phyloP scores from a whole-genome alignment of 768 basidiomycete genomes.

The Hericium alpestre region DNA sequence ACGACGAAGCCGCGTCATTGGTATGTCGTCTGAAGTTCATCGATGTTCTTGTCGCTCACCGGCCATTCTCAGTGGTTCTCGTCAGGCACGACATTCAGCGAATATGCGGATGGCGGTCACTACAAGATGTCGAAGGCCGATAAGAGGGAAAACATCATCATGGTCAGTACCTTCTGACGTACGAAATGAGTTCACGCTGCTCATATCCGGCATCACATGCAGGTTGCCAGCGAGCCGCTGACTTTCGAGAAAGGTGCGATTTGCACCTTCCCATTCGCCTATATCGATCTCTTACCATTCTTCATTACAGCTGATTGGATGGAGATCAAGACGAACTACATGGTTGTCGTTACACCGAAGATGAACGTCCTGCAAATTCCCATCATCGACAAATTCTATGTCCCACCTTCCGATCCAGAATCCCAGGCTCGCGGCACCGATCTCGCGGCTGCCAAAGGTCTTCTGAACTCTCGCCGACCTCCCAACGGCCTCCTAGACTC shows the following conservation, averaged over 20 bases:
- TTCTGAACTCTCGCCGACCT: conserved; percentile 50
- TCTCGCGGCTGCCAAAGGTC: conserved; percentile 83
- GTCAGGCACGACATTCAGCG: conserved; percentile 88
- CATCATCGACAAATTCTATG: conserved; percentile 87
- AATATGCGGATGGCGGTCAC: conserved; percentile 79
- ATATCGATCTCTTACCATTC: background rate
- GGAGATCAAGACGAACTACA: conserved; percentile 94
- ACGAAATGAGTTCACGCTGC: background rate
- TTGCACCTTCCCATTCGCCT: background rate
- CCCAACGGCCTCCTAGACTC: conserved; percentile 51
- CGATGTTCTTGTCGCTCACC: no score
- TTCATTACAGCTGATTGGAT: conserved; percentile 79
- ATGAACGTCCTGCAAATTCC: conserved; percentile 94
- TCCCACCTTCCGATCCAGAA: conserved; percentile 75
- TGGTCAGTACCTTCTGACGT: conserved; percentile 35
- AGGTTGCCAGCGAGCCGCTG: conserved; percentile 87
- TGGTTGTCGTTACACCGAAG: conserved; percentile 91
- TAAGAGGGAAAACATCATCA: conserved; percentile 92
- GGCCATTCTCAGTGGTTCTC: conserved; percentile 69
- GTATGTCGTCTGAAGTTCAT: background rate
- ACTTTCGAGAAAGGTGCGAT: conserved; percentile 85
- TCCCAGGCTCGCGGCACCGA: conserved; percentile 59
- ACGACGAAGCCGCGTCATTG: conserved; percentile 70
- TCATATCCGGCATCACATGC: background rate
- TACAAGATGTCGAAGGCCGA: conserved; percentile 95